Evolutionary conservation across 2,329 filamentous ascomycete species (phyloP).

Genomic region (Fusarium graminum): DNA sequence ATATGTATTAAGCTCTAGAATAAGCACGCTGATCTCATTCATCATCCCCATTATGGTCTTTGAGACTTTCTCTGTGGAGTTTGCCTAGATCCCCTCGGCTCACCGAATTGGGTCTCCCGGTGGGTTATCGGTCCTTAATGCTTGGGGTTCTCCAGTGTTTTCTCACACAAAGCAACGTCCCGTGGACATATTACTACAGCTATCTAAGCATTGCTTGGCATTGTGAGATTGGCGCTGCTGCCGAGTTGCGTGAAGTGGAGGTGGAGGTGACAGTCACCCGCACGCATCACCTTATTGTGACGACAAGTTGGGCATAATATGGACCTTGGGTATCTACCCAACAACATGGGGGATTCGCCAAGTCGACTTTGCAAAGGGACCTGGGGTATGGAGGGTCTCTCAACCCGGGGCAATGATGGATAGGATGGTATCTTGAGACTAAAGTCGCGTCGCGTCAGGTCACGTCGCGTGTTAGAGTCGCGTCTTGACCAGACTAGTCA

Average conservation of each 20-base stretch:
- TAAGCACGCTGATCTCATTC: slow-evolving; percentile 13
- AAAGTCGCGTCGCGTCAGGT: background rate
- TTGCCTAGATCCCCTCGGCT: slow-evolving; percentile 4
- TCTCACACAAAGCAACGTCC: background rate
- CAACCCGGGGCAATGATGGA: background rate
- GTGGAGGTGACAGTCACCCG: background rate
- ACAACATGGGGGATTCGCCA: background rate
- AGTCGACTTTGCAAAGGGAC: background rate
- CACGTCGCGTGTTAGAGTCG: background rate
- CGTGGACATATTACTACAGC: background rate
- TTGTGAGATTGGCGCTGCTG: background rate
- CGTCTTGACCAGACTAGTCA: background rate
- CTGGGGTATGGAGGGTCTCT: background rate
- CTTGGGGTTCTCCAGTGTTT: slow-evolving; percentile 7
- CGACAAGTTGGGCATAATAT: background rate
- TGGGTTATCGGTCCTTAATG: slow-evolving; percentile 4
- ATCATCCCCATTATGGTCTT: slow-evolving; percentile 3
- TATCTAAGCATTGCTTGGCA: slow-evolving; percentile 6
- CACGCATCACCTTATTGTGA: background rate
- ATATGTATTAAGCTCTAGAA: slow-evolving; percentile 8
- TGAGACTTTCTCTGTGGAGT: background rate
- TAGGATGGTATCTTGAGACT: background rate
- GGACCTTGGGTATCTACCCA: background rate
- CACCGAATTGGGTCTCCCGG: slow-evolving; percentile 8
- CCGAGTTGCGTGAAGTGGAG: background rate